Conservation (phyloP, 208 protist genomes). For the Trypanosoma avium region DNA sequence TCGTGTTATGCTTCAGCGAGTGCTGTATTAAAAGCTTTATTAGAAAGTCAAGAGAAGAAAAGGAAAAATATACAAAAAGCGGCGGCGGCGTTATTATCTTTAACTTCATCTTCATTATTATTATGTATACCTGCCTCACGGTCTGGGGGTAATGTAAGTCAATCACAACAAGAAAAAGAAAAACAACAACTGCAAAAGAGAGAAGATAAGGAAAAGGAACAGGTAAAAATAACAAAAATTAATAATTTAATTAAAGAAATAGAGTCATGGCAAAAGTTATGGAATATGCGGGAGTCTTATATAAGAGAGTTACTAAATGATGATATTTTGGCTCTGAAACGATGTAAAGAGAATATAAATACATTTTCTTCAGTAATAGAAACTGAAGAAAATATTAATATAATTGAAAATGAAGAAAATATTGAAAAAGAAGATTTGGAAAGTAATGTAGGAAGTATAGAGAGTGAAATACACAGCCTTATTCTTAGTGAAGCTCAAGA, state of each 20-base stretch:
- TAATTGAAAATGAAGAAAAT: background rate
- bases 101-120: no score
- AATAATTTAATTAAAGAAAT: no score
- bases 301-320: conserved; percentile 39
- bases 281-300: conserved; percentile 50
- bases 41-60: conserved; percentile 26
- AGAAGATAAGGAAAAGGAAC: background rate
- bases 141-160: no score
- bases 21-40: conserved; percentile 63
- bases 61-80: conserved; percentile 10
- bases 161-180: no score
- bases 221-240: no score
- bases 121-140: no score
- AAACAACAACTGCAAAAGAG: conserved; percentile 12
- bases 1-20: conserved; percentile 70
- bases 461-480: no score
- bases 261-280: conserved; percentile 27
- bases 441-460: no score
- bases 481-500: no score
- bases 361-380: no score
- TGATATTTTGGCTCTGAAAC: conserved; percentile 41
- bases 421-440: no score
- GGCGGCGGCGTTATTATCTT: conserved; percentile 22
- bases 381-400: conserved; percentile 16
- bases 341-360: no score